Base-by-base conservation (phyloP, 345 rosid genomes). In the Rubroshorea leprosula region DNA sequence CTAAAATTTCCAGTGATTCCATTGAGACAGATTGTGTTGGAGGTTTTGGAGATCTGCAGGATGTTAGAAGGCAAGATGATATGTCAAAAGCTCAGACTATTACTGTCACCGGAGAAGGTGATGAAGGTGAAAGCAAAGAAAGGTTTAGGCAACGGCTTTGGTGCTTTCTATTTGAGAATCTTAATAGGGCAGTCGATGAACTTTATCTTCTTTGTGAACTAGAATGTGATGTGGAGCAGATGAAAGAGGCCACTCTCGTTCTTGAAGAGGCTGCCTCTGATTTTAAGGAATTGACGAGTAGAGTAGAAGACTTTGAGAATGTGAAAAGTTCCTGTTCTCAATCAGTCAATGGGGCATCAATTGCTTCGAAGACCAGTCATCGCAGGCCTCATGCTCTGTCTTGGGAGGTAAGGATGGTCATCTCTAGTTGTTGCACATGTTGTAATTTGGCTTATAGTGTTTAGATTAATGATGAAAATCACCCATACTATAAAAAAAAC, bases 301-400 rank as follows among this genome's bases (percentile, higher is more conserved):
- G 93, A 65, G 89, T 83, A 23, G 74, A 80, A 71, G 83, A 73
- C 67, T 85, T 85, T 74, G 89, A 85, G 61, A 72, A 66, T 53
- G 76, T 75, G 31, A 85, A 80, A 53, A 83, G 60, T 64, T 74
- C 77, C 46, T 57, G 73, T 74, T 66, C 77, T 57, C 78, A 72
- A 23, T 68, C 68, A 47, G 19, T 58, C 51, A 84, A 85, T 55
- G 76, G 79, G 47, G 49, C 65, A 27, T 65, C 76, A 43, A 47
- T 71, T 47, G 68, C 78, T 67, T 63, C 80, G 67, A 85, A 75
- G 77, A 73, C 74, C 57, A 89, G 83, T 25, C 84, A 85, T 66
- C 84, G 86, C 41, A 80, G 89, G 74, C 93, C 93, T 14, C 93
- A 85, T 75, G 93, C 93, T 52, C 86, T 82, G 55, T 85, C 93